Evolutionary conservation across 805 yeast genomes (phyloP), one percentile per base, ranked within the genome.

Genomic region (Pichia paraexigua): DNA sequence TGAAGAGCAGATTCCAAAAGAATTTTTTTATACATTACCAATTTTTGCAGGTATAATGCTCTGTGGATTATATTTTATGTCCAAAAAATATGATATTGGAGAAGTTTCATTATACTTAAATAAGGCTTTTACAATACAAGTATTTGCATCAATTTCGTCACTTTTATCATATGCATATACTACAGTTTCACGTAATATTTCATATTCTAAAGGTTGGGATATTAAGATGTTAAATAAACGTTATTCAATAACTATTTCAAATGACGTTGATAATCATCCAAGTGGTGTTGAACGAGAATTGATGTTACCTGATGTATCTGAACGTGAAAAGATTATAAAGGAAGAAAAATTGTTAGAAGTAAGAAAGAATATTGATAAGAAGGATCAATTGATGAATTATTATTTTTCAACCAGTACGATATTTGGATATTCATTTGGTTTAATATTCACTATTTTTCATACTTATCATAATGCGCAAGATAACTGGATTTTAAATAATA

Each of bases 401-500:
- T 72, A 67, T 51, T 60, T 67, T 44, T 67, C 73, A 12, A 48
- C 56, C 12, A 64, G 67, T 11, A 69, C 67, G 42, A 18, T 68
- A 1, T 46, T 61, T 27, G 62, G 70, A 2, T 42, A 53, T 6
- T 17, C 59, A 1, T 41, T 60, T 5, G 62, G 69, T 15, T 24
- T 45, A 3, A 9, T 40, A 2, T 56, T 56, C 24, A 50, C 59
- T 12, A 46, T 47, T 18, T 18, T 63, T 1, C 65, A 60, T 51
- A 56, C 46, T 43, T 22, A 46, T 12, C 56, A 58, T 24, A 58
- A 66, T 47, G 67, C 66, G 32, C 52, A 62, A 7, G 53, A 58
- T 27, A 73, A 75, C 53, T 79, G 83, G 83, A 45, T 78, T 27
- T 51, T 76, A 27, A 65, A 68, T 27, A 79, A 82, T 58, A 28